phyloP scores from a whole-genome alignment of 192 early-diverging fungal genomes.

The Glomus cerebriforme region DNA sequence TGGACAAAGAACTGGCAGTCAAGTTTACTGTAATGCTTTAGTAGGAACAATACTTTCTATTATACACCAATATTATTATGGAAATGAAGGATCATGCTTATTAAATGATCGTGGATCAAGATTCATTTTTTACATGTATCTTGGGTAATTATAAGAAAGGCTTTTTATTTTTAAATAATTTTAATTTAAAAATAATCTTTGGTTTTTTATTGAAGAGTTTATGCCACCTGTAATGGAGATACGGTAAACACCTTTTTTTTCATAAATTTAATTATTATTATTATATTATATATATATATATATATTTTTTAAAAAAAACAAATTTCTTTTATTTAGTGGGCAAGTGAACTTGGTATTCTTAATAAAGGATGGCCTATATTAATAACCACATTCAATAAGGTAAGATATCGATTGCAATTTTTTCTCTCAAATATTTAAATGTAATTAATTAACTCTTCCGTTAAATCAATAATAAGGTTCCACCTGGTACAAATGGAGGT shows the following conservation, averaged over 20 bases:
- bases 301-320: neutral
- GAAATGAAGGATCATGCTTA: constrained; percentile 38
- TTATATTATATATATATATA: no score
- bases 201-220: constrained; percentile 39
- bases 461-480: constrained; percentile 53
- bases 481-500: constrained; percentile 91
- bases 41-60: constrained; percentile 44
- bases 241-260: constrained; percentile 44
- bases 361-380: constrained; percentile 72
- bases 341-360: constrained; percentile 87
- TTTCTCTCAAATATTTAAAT: neutral
- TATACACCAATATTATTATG: constrained; percentile 46
- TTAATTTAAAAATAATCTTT: neutral
- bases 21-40: constrained; percentile 57
- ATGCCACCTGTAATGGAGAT: constrained; percentile 61
- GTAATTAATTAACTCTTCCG: neutral
- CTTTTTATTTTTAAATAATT: neutral
- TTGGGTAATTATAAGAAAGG: constrained; percentile 40
- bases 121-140: constrained; percentile 47
- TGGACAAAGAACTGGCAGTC: constrained; percentile 48
- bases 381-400: constrained; percentile 69
- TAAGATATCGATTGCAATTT: neutral
- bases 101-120: constrained; percentile 38
- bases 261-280: neutral
- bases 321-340: constrained; percentile 56